A percentile compares a stretch with the other conserved stretches of the same genome.
These are phyloP conservation scores for Powellomyces hirtus DNA, from an alignment of 192 early-diverging fungal species.

Conservation along the genomic window DNA sequence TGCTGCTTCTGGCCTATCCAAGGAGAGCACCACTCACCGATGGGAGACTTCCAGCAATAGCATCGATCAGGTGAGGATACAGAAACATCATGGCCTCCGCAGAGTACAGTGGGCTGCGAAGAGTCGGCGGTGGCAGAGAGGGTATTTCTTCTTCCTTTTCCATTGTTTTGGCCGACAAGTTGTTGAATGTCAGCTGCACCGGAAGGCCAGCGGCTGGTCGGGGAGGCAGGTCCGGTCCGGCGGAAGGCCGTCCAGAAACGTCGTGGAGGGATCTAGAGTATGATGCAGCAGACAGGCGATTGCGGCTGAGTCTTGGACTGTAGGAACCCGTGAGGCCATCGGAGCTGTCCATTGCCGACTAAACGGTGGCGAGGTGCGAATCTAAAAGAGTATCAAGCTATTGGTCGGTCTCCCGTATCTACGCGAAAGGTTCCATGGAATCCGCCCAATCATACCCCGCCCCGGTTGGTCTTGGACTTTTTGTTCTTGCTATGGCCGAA, in stretches of 20 bases:
- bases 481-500: no score
- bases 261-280: no score
- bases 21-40: slow-evolving; percentile 24
- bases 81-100: slow-evolving; percentile 43
- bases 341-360: no score
- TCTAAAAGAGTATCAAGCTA: no score
- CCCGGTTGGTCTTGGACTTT: no score
- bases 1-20: background rate
- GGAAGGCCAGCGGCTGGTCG: background rate
- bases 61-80: slow-evolving; percentile 46
- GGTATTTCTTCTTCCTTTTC: slow-evolving; percentile 13
- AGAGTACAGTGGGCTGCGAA: slow-evolving; percentile 41
- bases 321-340: no score
- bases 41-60: slow-evolving; percentile 39
- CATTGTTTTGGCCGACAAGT: background rate
- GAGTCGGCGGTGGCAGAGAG: slow-evolving; percentile 25
- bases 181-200: background rate
- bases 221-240: background rate
- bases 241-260: background rate
- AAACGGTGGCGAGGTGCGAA: no score
- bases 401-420: no score
- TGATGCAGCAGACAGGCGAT: no score
- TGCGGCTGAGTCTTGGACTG: no score
- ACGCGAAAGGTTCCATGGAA: no score
- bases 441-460: no score